Conservation (phyloP, 805 yeast genomes). For the Limtongia smithiae region DNA sequence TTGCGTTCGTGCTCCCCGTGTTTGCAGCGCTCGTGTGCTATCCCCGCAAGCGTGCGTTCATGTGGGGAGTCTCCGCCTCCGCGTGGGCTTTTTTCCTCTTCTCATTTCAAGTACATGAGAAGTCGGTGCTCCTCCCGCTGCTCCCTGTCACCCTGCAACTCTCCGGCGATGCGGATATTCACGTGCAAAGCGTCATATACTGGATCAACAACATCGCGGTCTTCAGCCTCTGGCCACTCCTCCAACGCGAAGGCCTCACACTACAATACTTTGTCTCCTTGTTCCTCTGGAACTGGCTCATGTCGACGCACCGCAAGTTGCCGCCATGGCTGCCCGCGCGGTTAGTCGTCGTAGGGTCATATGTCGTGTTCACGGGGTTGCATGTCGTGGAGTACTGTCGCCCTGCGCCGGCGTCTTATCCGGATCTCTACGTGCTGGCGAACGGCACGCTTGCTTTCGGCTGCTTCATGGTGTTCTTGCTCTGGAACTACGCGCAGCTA, state of each 20-base stretch:
- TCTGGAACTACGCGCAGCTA: conserved; percentile 71
- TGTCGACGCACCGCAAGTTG: conserved; percentile 54
- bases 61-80: conserved; percentile 76
- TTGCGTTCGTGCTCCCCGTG: conserved; percentile 53
- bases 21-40: conserved; percentile 48
- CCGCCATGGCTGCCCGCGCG: conserved; percentile 53
- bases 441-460: conserved; percentile 73
- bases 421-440: conserved; percentile 81
- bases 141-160: conserved; percentile 73
- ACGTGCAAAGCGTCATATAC: conserved; percentile 42
- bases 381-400: conserved; percentile 53
- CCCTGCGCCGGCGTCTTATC: conserved; percentile 44
- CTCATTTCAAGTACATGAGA: conserved; percentile 95
- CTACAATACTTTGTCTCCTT: conserved; percentile 68
- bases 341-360: conserved; percentile 46
- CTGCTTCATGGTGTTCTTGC: conserved; percentile 69
- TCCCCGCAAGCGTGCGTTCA: conserved; percentile 50
- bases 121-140: conserved; percentile 81
- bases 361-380: conserved; percentile 47
- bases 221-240: conserved; percentile 80
- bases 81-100: conserved; percentile 86
- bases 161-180: conserved; percentile 37
- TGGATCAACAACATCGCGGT: conserved; percentile 85
- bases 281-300: conserved; percentile 71
- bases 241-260: conserved; percentile 67